Conservation (phyloP, 805 yeast genomes). For the Grigorovia jiainica region DNA sequence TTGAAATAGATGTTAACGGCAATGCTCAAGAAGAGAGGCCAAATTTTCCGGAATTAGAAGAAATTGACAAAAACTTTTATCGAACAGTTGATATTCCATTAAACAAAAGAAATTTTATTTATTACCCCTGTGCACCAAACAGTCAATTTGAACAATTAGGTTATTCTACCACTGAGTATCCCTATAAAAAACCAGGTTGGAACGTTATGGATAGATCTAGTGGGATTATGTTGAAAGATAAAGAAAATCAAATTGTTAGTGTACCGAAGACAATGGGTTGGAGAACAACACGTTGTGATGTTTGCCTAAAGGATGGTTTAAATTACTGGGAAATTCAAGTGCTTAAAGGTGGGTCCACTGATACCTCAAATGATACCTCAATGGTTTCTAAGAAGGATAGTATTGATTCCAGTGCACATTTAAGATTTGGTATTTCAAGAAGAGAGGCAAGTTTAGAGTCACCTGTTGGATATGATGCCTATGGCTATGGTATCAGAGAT, state of each 20-base stretch:
- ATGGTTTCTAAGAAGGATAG: slow-evolving; percentile 13
- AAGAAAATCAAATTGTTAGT: slow-evolving; percentile 22
- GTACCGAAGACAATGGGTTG: slow-evolving; percentile 66
- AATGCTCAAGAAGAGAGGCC: slow-evolving; percentile 10
- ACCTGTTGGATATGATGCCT: slow-evolving; percentile 92
- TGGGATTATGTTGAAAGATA: slow-evolving; percentile 38
- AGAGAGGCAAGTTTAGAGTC: slow-evolving; percentile 86
- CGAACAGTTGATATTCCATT: slow-evolving; percentile 66
- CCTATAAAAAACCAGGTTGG: slow-evolving; percentile 37
- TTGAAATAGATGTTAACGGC: slow-evolving; percentile 1
- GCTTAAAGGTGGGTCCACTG: slow-evolving; percentile 23
- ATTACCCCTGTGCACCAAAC: slow-evolving; percentile 68
- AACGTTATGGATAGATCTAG: slow-evolving; percentile 49
- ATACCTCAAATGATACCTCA: not conserved
- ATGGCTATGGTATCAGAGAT: slow-evolving; percentile 87
- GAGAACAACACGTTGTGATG: slow-evolving; percentile 67
- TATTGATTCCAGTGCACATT: slow-evolving; percentile 39
- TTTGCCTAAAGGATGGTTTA: slow-evolving; percentile 65
- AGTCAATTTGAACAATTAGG: slow-evolving; percentile 45
- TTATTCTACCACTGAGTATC: slow-evolving; percentile 65
- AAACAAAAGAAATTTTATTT: slow-evolving; percentile 73
- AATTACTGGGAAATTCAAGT: slow-evolving; percentile 75
- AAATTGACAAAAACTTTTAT: slow-evolving; percentile 12
- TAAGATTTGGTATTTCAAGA: slow-evolving; percentile 74
- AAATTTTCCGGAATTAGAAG: slow-evolving; percentile 14